Conservation (phyloP, 1,284 basidiomycete species). For the Ganoderma multipileum region DNA sequence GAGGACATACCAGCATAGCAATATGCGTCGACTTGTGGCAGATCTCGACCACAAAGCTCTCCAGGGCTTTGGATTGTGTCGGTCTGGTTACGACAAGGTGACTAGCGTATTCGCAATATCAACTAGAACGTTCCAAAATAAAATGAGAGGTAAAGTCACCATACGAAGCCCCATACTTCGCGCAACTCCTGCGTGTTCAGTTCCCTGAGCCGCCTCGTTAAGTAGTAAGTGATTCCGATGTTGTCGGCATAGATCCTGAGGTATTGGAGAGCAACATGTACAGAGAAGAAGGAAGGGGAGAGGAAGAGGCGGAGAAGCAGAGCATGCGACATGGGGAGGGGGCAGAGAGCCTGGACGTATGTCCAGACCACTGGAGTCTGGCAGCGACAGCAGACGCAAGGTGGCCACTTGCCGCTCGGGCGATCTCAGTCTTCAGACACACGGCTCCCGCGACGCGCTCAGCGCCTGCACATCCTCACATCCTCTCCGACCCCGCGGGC, state of each 20-base stretch:
- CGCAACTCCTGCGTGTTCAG: conserved; percentile 84
- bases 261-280: conserved; percentile 91
- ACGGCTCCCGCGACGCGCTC: conserved; percentile 7
- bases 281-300: conserved; percentile 89
- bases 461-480: conserved; percentile 6
- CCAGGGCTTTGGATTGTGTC: conserved; percentile 88
- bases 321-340: conserved; percentile 65
- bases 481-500: not conserved
- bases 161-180: conserved; percentile 97
- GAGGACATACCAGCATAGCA: conserved; percentile 84
- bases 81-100: conserved; percentile 92
- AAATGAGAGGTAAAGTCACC: conserved; percentile 55
- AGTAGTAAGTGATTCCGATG: conserved; percentile 96
- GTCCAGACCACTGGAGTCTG: not conserved
- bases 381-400: conserved; percentile 1
- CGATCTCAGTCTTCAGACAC: not conserved
- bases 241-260: conserved; percentile 90
- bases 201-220: conserved; percentile 83
- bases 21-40: conserved; percentile 92
- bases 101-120: conserved; percentile 49
- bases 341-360: conserved; percentile 1
- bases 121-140: conserved; percentile 22
- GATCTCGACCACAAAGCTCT: conserved; percentile 89
- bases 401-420: not conserved
- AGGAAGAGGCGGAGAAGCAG: conserved; percentile 88